Conservation (phyloP, 331 rosid genomes). For the Dryas integrifolia region DNA sequence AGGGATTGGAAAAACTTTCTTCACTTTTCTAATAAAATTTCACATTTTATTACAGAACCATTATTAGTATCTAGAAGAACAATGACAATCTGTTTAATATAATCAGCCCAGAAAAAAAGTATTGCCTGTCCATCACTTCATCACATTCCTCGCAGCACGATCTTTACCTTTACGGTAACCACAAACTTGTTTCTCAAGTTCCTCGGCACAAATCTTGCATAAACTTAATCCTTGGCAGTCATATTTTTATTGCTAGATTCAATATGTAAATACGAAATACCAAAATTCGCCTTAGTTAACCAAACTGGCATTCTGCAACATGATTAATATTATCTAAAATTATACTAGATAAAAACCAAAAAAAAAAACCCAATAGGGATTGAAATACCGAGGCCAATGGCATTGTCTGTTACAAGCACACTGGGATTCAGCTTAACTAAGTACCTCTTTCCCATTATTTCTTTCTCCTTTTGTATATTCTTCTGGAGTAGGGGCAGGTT, state of each 20-base stretch:
- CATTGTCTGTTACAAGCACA: background rate
- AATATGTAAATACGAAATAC: background rate
- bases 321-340: background rate
- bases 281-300: background rate
- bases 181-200: background rate
- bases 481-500: background rate
- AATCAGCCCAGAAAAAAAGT: background rate
- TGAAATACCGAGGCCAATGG: background rate
- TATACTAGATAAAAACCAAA: background rate
- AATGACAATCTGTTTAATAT: background rate
- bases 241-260: background rate
- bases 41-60: background rate
- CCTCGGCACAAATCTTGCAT: background rate
- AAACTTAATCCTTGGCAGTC: background rate
- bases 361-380: background rate
- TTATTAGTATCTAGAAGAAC: background rate
- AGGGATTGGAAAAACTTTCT: background rate
- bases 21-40: background rate
- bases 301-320: background rate
- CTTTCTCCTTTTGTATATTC: background rate
- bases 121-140: background rate
- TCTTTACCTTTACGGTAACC: no score
- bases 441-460: background rate
- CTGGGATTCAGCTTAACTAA: constrained; percentile 9
- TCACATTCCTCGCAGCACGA: background rate